Base-by-base conservation (phyloP, 805 yeast genomes). In the Cyberlindnera petersonii region DNA sequence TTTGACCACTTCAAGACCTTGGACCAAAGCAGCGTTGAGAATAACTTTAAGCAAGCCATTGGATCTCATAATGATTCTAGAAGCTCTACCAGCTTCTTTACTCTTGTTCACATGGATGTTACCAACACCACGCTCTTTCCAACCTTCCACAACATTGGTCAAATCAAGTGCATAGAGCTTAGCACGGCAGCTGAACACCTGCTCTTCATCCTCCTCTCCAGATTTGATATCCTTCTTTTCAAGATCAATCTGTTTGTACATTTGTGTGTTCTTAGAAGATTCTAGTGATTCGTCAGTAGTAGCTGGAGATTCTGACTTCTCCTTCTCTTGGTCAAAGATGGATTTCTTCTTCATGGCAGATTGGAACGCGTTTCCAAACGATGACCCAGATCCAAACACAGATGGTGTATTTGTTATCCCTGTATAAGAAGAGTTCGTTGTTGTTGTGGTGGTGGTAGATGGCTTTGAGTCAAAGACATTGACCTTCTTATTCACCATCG, bases 81-180 rank as follows among this genome's bases (percentile, higher is more conserved):
- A 71, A 36, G 81, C 69, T 39, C 72, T 73, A n/a, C 47, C 48
- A 2, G 33, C 42, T 6, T 40, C 44, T 22, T 44, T 45, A 35
- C 59, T 54, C 32, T 63, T 60, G 60, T 93, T 91, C 19, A 93
- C 72, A 56, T 86, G 95, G n/a, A 93, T 64, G 5, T 77, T 72
- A 3, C 98, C 98, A 29, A 84, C 71, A 18, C 98, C 98, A 55
- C 93, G 77, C 62, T 93, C 98, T 59, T 86, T 93, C 98, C 98
- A 93, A 2, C 96, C 96, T 14, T 72, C 77, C 8, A 73, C 59
- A 4, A 83, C 68, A 26, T 78, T 73, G 0, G 80, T 65, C 22
- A 89, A 65, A 52, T 85, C 84, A 50, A 86, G 64, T 22, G 75
- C 79, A 57, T 89, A 93, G 20, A 93, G 65, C 55, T 89, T 86